Percentiles rank a stretch among this genome's conserved stretches.
phyloP scores from a whole-genome alignment of 306 rosid genomes.

The Fragaria vesca region DNA sequence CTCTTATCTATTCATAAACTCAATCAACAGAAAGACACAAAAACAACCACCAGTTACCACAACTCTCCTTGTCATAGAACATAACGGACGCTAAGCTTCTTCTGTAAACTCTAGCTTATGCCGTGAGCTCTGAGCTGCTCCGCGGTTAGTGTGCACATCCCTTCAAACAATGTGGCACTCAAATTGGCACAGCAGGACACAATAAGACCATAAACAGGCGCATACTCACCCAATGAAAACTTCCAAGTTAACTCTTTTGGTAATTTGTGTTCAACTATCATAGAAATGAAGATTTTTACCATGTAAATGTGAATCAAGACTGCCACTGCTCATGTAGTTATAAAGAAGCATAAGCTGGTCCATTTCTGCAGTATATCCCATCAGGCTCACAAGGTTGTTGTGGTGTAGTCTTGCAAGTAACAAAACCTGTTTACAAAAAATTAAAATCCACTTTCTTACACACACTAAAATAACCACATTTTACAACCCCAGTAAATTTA shows the following conservation, averaged over 20 bases:
- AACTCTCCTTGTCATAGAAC: neutral
- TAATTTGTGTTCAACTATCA: neutral
- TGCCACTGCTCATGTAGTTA: conserved; percentile 11
- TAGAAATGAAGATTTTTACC: neutral
- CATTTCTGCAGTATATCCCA: conserved; percentile 11
- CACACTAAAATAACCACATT: neutral
- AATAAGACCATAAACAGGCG: neutral
- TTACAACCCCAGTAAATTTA: neutral
- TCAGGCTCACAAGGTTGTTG: conserved; percentile 8
- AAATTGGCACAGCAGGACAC: neutral
- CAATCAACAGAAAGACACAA: neutral
- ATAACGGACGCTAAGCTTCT: neutral
- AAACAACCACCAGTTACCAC: neutral
- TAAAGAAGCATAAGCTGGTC: conserved; percentile 23
- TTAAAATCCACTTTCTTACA: neutral
- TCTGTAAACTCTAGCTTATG: neutral
- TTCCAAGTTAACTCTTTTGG: neutral
- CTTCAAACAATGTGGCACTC: neutral
- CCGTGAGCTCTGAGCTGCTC: neutral
- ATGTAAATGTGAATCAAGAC: conserved; percentile 17
- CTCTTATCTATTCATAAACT: neutral
- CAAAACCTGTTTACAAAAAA: neutral
- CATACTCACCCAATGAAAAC: neutral
- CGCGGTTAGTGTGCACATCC: neutral
- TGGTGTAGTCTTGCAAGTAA: conserved; percentile 21